phyloP scores from a whole-genome alignment of 257 asterid species.

The Striga asiatica region DNA sequence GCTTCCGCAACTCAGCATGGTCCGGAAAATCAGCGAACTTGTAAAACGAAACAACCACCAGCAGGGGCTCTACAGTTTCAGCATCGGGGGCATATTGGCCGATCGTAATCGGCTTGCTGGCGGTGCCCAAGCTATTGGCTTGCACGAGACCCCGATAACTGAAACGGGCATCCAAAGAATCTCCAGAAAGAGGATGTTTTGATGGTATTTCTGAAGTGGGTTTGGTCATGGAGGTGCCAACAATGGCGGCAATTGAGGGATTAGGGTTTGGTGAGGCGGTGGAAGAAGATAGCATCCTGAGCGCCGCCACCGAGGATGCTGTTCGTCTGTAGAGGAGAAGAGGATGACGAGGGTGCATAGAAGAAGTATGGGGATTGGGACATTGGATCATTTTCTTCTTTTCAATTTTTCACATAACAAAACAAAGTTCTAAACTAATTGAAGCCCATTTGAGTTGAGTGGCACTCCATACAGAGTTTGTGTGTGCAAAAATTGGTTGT shows the following conservation, averaged over 20 bases:
- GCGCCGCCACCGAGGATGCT: conserved; percentile 30
- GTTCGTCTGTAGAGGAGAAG: conserved; percentile 25
- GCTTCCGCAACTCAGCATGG: conserved; percentile 62
- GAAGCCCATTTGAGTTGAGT: too few species aligned
- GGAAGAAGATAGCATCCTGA: conserved; percentile 27
- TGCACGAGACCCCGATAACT: conserved; percentile 16
- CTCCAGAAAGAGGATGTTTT: conserved; percentile 17
- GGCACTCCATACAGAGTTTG: too few species aligned
- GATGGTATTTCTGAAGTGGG: conserved; percentile 26
- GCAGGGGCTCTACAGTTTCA: conserved; percentile 19
- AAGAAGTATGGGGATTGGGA: conserved; percentile 14
- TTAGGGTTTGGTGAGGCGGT: conserved; percentile 28
- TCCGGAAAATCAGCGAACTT: conserved; percentile 75
- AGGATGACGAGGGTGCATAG: conserved; percentile 26
- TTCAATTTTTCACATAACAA: too few species aligned
- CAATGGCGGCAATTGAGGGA: conserved; percentile 10
- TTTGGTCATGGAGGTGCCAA: conserved; percentile 19
- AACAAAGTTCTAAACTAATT: too few species aligned
- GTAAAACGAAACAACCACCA: conserved; percentile 82
- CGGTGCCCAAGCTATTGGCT: conserved; percentile 25
- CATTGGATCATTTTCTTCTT: too few species aligned
- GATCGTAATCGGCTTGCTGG: conserved; percentile 10
- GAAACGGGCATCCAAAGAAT: conserved; percentile 31
- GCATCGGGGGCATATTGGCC: conserved; percentile 1
- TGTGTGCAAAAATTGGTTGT: too few species aligned